Evolutionary conservation across 192 early-diverging fungal species (phyloP).

Genomic region (Obelidium mucronatum): DNA sequence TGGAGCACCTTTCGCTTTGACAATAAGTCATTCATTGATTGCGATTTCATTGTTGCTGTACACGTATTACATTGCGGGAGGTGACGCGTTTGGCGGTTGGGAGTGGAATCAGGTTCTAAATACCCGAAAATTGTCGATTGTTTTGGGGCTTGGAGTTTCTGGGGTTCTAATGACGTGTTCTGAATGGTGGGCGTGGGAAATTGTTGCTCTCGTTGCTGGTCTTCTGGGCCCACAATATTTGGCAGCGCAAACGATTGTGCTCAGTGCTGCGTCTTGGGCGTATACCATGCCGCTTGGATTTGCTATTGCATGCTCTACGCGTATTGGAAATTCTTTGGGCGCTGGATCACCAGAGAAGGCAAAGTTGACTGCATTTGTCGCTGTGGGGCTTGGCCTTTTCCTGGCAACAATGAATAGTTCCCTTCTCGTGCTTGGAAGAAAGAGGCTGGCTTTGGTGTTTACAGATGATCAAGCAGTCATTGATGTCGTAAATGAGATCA

Average conservation of each 20-base stretch:
- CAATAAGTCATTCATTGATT: constrained; percentile 80
- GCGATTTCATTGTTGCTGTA: constrained; percentile 72
- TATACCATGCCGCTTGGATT: constrained; percentile 84
- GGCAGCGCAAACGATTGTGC: constrained; percentile 80
- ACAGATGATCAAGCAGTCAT: constrained; percentile 75
- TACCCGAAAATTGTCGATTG: constrained; percentile 25
- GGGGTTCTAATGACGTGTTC: constrained; percentile 77
- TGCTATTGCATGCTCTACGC: constrained; percentile 78
- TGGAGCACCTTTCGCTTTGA: constrained; percentile 85
- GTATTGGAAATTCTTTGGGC: constrained; percentile 65
- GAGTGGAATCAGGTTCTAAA: constrained; percentile 67
- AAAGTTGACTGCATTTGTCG: not conserved
- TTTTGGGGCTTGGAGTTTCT: constrained; percentile 71
- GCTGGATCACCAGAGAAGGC: constrained; percentile 26
- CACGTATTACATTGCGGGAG: constrained; percentile 60
- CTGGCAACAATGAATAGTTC: constrained; percentile 6
- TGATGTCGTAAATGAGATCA: constrained; percentile 70
- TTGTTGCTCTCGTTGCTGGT: constrained; percentile 64
- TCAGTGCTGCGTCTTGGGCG: constrained; percentile 74
- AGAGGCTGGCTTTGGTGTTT: constrained; percentile 61
- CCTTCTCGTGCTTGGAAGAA: constrained; percentile 7
- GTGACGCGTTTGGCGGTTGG: constrained; percentile 89
- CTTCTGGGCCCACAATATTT: constrained; percentile 76
- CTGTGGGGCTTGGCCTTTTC: not conserved
- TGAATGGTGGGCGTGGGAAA: constrained; percentile 60